Evolutionary conservation across 1,284 basidiomycete species (phyloP).

Genomic region (Phylloporus sp.): DNA sequence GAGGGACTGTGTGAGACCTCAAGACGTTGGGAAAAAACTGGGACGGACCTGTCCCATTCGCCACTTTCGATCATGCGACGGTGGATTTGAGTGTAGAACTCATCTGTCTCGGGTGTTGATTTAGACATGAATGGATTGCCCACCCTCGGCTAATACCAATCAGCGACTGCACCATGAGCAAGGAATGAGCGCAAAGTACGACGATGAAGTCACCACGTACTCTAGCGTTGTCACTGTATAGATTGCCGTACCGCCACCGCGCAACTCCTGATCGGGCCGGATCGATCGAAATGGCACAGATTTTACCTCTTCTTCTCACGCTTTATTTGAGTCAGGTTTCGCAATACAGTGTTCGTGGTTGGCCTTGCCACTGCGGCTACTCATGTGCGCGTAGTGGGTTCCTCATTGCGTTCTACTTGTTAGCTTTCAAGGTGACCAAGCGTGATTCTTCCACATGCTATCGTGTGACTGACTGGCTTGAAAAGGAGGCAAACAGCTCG

Average conservation of each 20-base stretch:
- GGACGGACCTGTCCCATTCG: conserved; percentile 63
- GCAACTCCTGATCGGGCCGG: too few species aligned
- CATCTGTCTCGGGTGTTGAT: conserved; percentile 33
- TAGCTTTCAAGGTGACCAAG: conserved; percentile 88
- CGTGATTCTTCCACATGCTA: conserved; percentile 40
- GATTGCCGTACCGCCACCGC: too few species aligned
- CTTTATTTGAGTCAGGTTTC: too few species aligned
- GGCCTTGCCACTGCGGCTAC: conserved; percentile 47
- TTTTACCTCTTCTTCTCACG: conserved; percentile 31
- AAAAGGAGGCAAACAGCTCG: conserved; percentile 69
- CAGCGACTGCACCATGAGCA: neutral
- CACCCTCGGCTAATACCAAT: neutral
- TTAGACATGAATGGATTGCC: too few species aligned
- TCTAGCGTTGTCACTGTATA: too few species aligned
- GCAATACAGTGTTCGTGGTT: too few species aligned
- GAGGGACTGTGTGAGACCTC: neutral
- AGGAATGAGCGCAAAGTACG: neutral
- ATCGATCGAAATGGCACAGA: conserved; percentile 53
- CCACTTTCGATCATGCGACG: conserved; percentile 63
- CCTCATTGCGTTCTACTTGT: conserved; percentile 82
- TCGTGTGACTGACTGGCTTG: conserved; percentile 6
- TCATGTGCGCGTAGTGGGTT: conserved; percentile 71
- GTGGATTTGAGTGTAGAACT: conserved; percentile 56
- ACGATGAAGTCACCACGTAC: too few species aligned
- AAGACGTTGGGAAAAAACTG: neutral